Evolutionary conservation across 495 filamentous ascomycete genomes (phyloP).

Genomic region (Chlorociboria aeruginascens): DNA sequence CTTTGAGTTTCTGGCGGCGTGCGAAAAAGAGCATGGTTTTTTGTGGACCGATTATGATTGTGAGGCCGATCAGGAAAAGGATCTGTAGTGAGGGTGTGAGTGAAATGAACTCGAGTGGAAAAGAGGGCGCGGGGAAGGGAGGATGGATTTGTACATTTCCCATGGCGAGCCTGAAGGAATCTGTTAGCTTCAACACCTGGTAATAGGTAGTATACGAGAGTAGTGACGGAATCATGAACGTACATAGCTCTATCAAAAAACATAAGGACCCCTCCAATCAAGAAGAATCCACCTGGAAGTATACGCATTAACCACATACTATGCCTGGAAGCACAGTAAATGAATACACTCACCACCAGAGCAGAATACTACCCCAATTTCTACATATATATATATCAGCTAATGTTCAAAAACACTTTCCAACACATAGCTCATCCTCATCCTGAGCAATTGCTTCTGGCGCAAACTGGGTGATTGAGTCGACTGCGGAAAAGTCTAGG

Average conservation of each 20-base stretch:
- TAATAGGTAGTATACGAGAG: conserved; percentile 5
- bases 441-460: background rate
- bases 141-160: conserved; percentile 51
- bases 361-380: conserved; percentile 93
- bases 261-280: conserved; percentile 82
- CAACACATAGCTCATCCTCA: background rate
- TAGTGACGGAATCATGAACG: conserved; percentile 13
- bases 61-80: conserved; percentile 92
- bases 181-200: background rate
- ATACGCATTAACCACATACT: background rate
- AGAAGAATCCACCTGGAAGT: conserved; percentile 70
- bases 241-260: conserved; percentile 97
- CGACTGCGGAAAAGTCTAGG: background rate
- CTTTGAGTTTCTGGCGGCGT: conserved; percentile 80
- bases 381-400: conserved; percentile 31
- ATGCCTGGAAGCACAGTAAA: conserved; percentile 14
- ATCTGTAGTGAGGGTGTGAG: conserved; percentile 40
- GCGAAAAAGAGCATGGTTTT: conserved; percentile 92
- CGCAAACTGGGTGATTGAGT: conserved; percentile 3
- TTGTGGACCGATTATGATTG: conserved; percentile 84
- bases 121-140: conserved; percentile 11
- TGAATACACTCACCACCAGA: conserved; percentile 66
- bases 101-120: background rate
- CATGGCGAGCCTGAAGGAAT: conserved; percentile 56
- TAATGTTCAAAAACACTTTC: background rate